phyloP scores from a whole-genome alignment of 2,329 filamentous ascomycete genomes.

The Xylogone sp. region DNA sequence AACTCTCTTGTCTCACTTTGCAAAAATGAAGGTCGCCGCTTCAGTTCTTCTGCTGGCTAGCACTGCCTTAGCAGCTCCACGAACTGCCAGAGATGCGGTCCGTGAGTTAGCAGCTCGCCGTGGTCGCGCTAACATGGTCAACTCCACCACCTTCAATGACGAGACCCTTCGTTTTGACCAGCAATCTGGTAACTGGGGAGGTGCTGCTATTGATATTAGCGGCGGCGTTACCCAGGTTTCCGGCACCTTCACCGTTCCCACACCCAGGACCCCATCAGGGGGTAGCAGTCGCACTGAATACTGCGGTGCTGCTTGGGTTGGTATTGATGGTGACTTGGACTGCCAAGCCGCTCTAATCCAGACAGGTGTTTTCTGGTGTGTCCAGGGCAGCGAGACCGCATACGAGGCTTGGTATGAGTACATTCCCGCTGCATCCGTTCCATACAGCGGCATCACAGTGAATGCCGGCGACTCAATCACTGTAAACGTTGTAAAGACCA shows the following conservation, averaged over 20 bases:
- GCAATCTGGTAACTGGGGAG: conserved; percentile 48
- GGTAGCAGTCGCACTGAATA: too few relatives aligned
- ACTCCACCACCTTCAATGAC: conserved; percentile 44
- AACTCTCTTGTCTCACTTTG: too few relatives aligned
- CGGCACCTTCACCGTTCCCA: conserved; percentile 50
- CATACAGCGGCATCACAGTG: conserved; percentile 33
- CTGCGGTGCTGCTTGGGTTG: conserved; percentile 46
- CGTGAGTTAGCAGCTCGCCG: too few relatives aligned
- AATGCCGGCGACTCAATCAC: conserved; percentile 41
- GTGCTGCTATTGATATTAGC: conserved; percentile 45
- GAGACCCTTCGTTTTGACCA: conserved; percentile 12
- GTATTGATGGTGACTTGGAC: conserved; percentile 52
- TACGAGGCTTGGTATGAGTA: conserved; percentile 58
- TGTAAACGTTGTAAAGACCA: conserved; percentile 34
- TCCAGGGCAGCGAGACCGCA: conserved; percentile 33
- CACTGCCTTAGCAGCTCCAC: too few relatives aligned
- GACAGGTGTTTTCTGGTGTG: conserved; percentile 52
- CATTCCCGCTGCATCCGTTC: conserved; percentile 40
- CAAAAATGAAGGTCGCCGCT: too few relatives aligned
- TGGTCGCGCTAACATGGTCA: conserved; percentile 9
- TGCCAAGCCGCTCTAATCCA: conserved; percentile 50
- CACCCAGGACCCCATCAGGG: conserved; percentile 23
- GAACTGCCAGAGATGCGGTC: too few relatives aligned
- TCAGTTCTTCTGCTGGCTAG: too few relatives aligned
- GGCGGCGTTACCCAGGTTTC: conserved; percentile 49